These are phyloP conservation scores for Neurospora terricola DNA, from an alignment of 495 filamentous ascomycete genomes.

Conservation along the genomic window DNA sequence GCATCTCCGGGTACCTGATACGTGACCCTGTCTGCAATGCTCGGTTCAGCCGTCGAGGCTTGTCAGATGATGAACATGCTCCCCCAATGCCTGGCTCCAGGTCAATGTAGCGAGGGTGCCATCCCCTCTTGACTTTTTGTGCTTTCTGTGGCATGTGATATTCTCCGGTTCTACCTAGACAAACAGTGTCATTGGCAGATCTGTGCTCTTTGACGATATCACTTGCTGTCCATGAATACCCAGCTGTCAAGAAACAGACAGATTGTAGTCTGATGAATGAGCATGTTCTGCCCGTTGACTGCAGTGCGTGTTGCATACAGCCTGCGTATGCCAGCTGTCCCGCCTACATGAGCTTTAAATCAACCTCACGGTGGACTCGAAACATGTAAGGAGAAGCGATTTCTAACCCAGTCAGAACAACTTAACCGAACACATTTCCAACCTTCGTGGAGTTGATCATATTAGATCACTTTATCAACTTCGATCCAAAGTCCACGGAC, in stretches of 20 bases:
- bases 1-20: neutral
- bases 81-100: neutral
- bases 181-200: neutral
- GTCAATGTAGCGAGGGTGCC: neutral
- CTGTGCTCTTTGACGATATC: neutral
- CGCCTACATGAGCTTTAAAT: neutral
- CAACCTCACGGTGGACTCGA: neutral
- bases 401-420: neutral
- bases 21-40: neutral
- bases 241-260: neutral
- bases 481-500: neutral
- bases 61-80: neutral
- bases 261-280: neutral
- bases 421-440: neutral
- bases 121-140: neutral
- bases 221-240: neutral
- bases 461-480: neutral
- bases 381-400: neutral
- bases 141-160: neutral
- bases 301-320: neutral
- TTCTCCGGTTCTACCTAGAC: neutral
- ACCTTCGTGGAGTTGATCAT: neutral
- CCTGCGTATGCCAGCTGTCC: neutral
- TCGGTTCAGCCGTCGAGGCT: neutral
- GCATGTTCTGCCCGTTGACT: neutral